Evolutionary conservation across 78 protist genomes (phyloP), one percentile per base, ranked within the genome.

Genomic region (Mastigamoeba balamuthi): DNA sequence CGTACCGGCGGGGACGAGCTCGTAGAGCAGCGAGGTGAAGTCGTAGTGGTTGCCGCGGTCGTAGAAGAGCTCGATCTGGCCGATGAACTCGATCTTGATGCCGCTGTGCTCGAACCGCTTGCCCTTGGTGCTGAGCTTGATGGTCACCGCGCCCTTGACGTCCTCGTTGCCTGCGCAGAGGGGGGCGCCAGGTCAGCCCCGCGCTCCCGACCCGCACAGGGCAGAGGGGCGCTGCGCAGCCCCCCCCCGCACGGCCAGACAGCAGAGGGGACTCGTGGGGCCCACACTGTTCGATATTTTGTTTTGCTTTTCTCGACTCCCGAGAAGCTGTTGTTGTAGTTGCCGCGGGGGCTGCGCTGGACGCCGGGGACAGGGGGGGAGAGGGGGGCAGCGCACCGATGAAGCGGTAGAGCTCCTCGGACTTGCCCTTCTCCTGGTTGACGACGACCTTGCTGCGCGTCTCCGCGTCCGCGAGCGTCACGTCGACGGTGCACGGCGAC

Each of bases 31-130:
- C 17, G 84, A 74, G 23, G 87, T 77, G 80, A 95, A 92, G 72
- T 91, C 95, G 72, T 74, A 74, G 72, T 41, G 77, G 58, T 76
- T 85, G 2, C 90, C 86, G 17, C 92, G 83, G 27, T 92, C 95
- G 36, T 77, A 83, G 70, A 83, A 78, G 42, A 85, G 17, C 78
- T 93, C 94, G 65, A 90, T 92, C 43, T 69, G 88, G 25, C 98
- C 98, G n/a, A 95, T 64, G 35, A 95, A 77, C 71, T 93, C 97
- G 28, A 91, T 74, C 40, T 72, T 84, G 78, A 95, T 89, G 29
- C 95, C 97, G 29, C 63, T 5, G 82, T 92, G 95, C 74, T 94
- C 96, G 48, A 94, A 53, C 75, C 74, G 78, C 78, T 82, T 80
- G 3, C 77, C 52, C 25, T 76, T 78, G 4, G 64, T 73, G 35